These are phyloP conservation scores for Penicillium nucicola DNA, from an alignment of 495 filamentous ascomycete species.

Conservation along the genomic window DNA sequence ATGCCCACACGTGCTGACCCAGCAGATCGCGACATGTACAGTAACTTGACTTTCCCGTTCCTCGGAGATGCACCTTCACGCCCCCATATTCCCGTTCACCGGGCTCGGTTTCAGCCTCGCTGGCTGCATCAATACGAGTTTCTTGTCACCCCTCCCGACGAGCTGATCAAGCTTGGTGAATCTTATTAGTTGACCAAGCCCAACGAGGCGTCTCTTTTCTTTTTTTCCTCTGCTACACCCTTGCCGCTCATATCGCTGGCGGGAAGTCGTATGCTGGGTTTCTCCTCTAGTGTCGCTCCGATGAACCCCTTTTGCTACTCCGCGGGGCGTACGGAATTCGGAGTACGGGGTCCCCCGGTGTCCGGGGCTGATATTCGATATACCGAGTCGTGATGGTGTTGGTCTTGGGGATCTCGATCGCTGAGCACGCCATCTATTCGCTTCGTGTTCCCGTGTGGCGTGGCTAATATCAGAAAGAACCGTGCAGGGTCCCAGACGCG, in stretches of 20 bases:
- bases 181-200: neutral
- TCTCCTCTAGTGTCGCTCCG: too few species aligned
- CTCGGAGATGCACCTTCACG: neutral
- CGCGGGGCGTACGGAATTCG: too few species aligned
- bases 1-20: too few species aligned
- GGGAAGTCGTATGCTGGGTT: too few species aligned
- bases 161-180: neutral
- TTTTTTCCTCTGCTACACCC: constrained; percentile 1
- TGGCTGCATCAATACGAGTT: neutral
- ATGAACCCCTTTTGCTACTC: neutral
- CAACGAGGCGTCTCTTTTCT: neutral
- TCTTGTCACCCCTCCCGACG: neutral
- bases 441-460: neutral
- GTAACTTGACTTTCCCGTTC: neutral
- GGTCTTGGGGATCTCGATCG: neutral
- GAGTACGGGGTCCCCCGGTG: neutral
- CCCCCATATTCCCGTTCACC: neutral
- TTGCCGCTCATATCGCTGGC: neutral
- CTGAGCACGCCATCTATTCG: constrained; percentile 2
- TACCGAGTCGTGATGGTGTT: neutral
- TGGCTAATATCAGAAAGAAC: neutral
- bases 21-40: neutral
- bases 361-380: neutral
- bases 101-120: neutral
- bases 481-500: neutral